These are phyloP conservation scores for Ceratocystis destructans DNA, from an alignment of 2,329 filamentous ascomycete genomes.

Conservation along the genomic window DNA sequence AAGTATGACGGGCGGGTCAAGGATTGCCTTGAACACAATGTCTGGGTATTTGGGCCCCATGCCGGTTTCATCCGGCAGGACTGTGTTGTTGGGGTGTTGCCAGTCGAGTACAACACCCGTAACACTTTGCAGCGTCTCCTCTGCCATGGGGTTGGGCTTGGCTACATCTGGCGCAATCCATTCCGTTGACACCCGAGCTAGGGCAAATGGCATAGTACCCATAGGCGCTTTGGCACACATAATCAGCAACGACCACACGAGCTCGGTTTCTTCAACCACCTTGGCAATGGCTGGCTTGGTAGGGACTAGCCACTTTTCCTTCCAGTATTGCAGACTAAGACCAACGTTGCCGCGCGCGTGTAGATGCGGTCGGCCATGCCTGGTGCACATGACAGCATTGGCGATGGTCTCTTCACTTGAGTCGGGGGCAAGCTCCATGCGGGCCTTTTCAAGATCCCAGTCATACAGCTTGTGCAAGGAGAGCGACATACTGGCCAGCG, in stretches of 20 bases:
- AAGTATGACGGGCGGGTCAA: constrained; percentile 60
- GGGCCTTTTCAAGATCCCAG: constrained; percentile 51
- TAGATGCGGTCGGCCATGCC: constrained; percentile 57
- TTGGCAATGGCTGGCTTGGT: constrained; percentile 28
- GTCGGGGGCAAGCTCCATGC: constrained; percentile 19
- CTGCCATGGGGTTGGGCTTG: constrained; percentile 37
- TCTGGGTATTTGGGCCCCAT: constrained; percentile 51
- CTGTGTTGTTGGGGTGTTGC: constrained; percentile 55
- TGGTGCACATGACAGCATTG: constrained; percentile 51
- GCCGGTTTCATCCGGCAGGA: constrained; percentile 32
- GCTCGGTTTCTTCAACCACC: constrained; percentile 31
- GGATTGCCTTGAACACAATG: constrained; percentile 59
- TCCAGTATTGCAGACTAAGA: constrained; percentile 66
- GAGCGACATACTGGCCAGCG: constrained; percentile 57
- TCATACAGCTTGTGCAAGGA: constrained; percentile 56
- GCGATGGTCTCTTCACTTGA: constrained; percentile 34
- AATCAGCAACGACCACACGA: constrained; percentile 53
- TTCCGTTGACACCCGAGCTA: constrained; percentile 48
- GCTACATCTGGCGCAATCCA: constrained; percentile 60
- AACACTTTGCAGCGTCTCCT: constrained; percentile 28
- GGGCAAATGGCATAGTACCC: constrained; percentile 9
- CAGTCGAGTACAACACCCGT: constrained; percentile 45
- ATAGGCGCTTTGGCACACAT: constrained; percentile 51
- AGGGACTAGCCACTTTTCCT: constrained; percentile 40
- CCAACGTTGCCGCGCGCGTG: constrained; percentile 55